Conservation (phyloP, 257 asterid species). For the Lycium barbarum region DNA sequence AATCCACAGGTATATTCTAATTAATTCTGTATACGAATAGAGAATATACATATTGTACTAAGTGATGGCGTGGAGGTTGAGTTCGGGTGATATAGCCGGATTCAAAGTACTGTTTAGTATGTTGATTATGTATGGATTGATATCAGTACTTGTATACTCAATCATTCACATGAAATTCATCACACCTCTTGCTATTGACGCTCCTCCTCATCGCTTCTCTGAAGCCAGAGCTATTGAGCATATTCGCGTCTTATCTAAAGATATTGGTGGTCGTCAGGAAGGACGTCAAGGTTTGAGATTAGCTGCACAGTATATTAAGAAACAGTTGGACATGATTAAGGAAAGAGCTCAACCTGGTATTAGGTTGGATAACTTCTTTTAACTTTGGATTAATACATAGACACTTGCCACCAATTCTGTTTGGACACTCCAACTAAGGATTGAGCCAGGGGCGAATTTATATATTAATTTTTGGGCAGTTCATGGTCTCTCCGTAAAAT, state of each 20-base stretch:
- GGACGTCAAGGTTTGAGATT: slow-evolving; percentile 84
- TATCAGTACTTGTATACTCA: slow-evolving; percentile 57
- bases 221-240: slow-evolving; percentile 93
- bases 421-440: too few species aligned
- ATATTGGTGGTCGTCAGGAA: slow-evolving; percentile 98
- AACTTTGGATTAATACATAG: too few species aligned
- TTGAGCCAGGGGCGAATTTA: too few species aligned
- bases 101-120: slow-evolving; percentile 65
- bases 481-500: too few species aligned
- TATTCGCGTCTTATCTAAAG: slow-evolving; percentile 85
- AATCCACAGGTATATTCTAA: neutral
- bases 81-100: slow-evolving; percentile 73
- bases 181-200: slow-evolving; percentile 80
- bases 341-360: slow-evolving; percentile 75
- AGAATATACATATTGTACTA: neutral
- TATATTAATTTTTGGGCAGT: too few species aligned
- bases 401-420: too few species aligned
- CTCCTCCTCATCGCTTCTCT: slow-evolving; percentile 87
- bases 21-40: neutral
- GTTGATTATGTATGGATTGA: slow-evolving; percentile 58
- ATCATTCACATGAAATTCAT: slow-evolving; percentile 75
- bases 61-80: slow-evolving; percentile 44
- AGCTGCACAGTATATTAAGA: slow-evolving; percentile 79
- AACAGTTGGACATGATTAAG: slow-evolving; percentile 76
- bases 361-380: slow-evolving; percentile 54